phyloP scores from a whole-genome alignment of 1,284 basidiomycete species.

The Caloboletus firmus region DNA sequence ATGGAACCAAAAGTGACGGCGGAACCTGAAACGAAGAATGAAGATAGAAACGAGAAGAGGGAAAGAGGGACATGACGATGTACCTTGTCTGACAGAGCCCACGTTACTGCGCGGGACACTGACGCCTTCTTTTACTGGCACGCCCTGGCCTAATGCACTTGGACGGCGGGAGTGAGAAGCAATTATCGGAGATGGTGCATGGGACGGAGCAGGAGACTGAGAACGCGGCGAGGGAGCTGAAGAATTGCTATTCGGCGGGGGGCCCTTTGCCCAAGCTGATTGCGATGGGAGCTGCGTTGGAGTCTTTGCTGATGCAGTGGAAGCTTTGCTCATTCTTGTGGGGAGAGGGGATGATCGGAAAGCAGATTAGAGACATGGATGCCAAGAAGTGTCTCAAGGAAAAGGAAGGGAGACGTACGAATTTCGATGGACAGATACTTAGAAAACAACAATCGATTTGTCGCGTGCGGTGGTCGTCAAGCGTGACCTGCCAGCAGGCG shows the following conservation, averaged over 20 bases:
- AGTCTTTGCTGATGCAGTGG: conserved; percentile 70
- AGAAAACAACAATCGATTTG: conserved; percentile 40
- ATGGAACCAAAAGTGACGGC: conserved; percentile 84
- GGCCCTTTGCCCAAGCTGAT: conserved; percentile 84
- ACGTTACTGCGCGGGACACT: conserved; percentile 57
- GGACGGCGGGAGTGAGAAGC: conserved; percentile 69
- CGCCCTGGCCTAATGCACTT: conserved; percentile 65
- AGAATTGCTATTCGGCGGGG: conserved; percentile 54
- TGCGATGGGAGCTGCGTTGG: conserved; percentile 65
- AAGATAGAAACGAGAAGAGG: not conserved
- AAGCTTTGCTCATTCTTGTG: conserved; percentile 84
- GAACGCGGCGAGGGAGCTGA: conserved; percentile 64
- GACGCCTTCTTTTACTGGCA: conserved; percentile 75
- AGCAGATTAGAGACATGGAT: not conserved
- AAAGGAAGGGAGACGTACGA: conserved; percentile 33
- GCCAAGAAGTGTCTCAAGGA: conserved; percentile 16
- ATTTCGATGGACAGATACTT: conserved; percentile 47
- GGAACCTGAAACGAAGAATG: conserved; percentile 44
- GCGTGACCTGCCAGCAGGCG: conserved; percentile 89
- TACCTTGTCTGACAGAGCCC: conserved; percentile 65
- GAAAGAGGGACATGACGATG: conserved; percentile 11
- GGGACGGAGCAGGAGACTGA: conserved; percentile 66
- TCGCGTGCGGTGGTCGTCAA: conserved; percentile 76
- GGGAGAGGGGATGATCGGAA: conserved; percentile 14
- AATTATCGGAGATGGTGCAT: conserved; percentile 46